phyloP scores from a whole-genome alignment of 163 green algal species.

The Scenedesmus sp. region DNA sequence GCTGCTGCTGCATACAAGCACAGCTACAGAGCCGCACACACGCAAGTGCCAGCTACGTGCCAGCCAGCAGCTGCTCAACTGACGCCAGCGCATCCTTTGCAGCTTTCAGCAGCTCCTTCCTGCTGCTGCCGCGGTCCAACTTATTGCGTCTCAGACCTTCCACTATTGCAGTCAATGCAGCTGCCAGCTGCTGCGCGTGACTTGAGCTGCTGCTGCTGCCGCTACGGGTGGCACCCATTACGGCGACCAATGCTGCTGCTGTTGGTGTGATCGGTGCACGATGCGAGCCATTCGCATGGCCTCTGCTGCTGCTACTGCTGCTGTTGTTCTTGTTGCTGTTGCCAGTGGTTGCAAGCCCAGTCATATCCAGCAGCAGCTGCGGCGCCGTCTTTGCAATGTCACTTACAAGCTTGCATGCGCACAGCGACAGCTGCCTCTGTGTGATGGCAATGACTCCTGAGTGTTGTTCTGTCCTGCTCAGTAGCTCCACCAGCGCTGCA shows the following conservation, averaged over 20 bases:
- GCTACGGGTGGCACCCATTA: too few relatives aligned
- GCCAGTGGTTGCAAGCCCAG: too few relatives aligned
- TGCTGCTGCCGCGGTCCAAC: not conserved
- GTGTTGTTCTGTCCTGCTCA: not conserved
- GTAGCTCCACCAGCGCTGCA: not conserved
- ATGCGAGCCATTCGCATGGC: too few relatives aligned
- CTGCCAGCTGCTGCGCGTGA: not conserved
- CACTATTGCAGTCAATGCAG: not conserved
- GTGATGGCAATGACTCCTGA: not conserved
- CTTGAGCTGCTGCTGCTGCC: too few relatives aligned
- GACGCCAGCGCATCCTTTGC: not conserved
- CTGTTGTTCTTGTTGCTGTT: not conserved
- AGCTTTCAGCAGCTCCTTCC: not conserved
- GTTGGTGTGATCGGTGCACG: too few relatives aligned
- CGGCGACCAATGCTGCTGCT: too few relatives aligned
- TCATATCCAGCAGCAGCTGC: not conserved
- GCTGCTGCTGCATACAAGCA: too few relatives aligned
- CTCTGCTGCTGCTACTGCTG: not conserved
- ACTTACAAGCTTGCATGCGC: not conserved
- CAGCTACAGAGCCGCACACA: too few relatives aligned
- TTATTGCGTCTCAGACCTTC: not conserved
- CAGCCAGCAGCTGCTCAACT: not conserved
- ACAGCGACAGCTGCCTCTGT: not conserved
- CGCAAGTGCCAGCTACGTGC: not conserved
- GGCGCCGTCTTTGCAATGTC: not conserved